Base-by-base conservation (phyloP, 164 flowering plant species). In the Hamamelis virginiana region DNA sequence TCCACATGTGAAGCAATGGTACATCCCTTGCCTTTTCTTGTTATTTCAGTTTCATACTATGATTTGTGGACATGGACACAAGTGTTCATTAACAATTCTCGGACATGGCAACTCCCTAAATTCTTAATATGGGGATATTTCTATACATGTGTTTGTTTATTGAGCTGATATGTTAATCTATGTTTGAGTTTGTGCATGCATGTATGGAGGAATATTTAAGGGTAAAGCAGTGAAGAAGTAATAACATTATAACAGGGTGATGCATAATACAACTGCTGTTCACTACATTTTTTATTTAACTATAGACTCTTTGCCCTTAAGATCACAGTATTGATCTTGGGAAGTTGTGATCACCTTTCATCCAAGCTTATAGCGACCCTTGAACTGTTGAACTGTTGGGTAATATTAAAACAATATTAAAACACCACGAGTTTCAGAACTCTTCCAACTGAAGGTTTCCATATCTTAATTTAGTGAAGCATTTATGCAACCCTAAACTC, bases 1-100 rank as follows among this genome's bases (percentile, higher is more conserved):
- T 52, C 79, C 89, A 1, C 97, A 89, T 74, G 84, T 92, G 67
- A 84, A 85, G 67, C 77, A 91, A 73, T 95, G 97, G 99, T 95
- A 88, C 52, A 43, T 59, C 21, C 33, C 48, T 70, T 13, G 21
- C 27, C 58, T 65, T 51, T 61, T 50, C 44, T 19, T 18, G 1
- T 27, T 22, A 18, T 62, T 10, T 14, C 16, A 25, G 27, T 57
- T 28, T 44, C 52, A 46, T 9, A 0, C 33, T 44, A 44, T 19
- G 48, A 63, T 33, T 15, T 21, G 52, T 46, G 50, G 52, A 63
- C 10, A 4, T 19, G 16, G 11, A 25, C 19, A 15, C 19, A 0
- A 59, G 21, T 2, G 22, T 28, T 22, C 15, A 28, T 28, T 59
- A 28, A 5, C 0, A 12, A 23, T 21, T 6, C 44, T 18, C 63